These are phyloP conservation scores for Protoeuglena noctilucae DNA, from an alignment of 139 green algal genomes.

Conservation along the genomic window DNA sequence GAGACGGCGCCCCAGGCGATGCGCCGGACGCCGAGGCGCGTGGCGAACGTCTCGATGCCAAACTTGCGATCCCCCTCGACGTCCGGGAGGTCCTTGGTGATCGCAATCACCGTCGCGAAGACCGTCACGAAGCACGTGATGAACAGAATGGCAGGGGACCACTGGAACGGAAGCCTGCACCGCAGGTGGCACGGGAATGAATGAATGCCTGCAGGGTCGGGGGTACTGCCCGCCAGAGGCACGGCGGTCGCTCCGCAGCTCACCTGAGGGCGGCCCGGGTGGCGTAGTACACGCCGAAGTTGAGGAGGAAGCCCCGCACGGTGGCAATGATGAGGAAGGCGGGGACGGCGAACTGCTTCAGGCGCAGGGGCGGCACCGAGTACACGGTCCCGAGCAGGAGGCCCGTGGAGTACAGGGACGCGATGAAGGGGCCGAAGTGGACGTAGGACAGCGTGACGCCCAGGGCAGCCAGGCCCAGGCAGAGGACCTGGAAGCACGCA, in stretches of 20 bases:
- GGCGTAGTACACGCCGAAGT: slow-evolving; percentile 97
- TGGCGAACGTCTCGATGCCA: slow-evolving; percentile 87
- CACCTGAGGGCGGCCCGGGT: slow-evolving; percentile 74
- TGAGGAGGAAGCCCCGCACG: slow-evolving; percentile 90
- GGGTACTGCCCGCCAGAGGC: too few relatives aligned
- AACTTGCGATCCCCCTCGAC: slow-evolving; percentile 82
- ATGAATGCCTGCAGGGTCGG: too few relatives aligned
- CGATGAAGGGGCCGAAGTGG: slow-evolving; percentile 82
- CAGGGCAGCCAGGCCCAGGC: slow-evolving; percentile 37
- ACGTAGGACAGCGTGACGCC: slow-evolving; percentile 52
- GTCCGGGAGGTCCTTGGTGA: slow-evolving; percentile 97
- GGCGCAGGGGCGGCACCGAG: slow-evolving; percentile 77
- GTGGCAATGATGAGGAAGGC: slow-evolving; percentile 96
- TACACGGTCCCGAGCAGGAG: slow-evolving; percentile 92
- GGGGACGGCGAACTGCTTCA: slow-evolving; percentile 83
- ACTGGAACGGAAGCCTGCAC: slow-evolving; percentile 70
- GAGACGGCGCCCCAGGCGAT: slow-evolving; percentile 39
- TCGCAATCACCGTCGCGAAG: slow-evolving; percentile 91
- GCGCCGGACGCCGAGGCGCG: slow-evolving; percentile 48
- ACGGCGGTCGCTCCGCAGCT: too few relatives aligned
- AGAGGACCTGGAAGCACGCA: too few relatives aligned
- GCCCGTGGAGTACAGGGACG: slow-evolving; percentile 70
- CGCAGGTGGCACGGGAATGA: too few relatives aligned
- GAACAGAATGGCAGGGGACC: slow-evolving; percentile 78
- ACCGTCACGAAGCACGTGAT: slow-evolving; percentile 94